A percentile compares a stretch with the other conserved stretches of the same genome.
Evolutionary conservation across 352 stramenopile genomes (phyloP).

Genomic region (Elongisporangium undulatum): DNA sequence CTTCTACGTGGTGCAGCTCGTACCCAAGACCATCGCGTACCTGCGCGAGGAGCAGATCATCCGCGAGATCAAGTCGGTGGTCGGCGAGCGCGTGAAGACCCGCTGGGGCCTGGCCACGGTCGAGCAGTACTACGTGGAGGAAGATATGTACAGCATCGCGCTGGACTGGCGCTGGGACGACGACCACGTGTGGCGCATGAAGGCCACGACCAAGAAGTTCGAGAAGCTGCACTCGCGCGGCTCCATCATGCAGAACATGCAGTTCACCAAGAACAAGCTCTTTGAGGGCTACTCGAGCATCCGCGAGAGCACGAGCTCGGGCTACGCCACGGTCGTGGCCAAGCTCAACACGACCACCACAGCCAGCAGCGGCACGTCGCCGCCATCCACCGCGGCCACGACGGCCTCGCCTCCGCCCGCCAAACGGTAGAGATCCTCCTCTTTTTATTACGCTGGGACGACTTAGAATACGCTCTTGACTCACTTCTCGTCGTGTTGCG

Average conservation of each 20-base stretch:
- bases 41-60: conserved; percentile 63
- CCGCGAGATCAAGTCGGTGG: conserved; percentile 79
- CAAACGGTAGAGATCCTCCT: not conserved
- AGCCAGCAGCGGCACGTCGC: conserved; percentile 37
- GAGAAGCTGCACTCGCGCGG: conserved; percentile 62
- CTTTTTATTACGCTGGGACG: conserved; percentile 2
- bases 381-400: not conserved
- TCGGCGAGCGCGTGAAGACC: conserved; percentile 80
- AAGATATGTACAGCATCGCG: conserved; percentile 87
- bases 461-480: conserved; percentile 14
- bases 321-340: conserved; percentile 41
- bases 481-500: conserved; percentile 9
- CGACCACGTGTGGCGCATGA: conserved; percentile 87
- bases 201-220: conserved; percentile 88
- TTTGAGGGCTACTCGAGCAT: conserved; percentile 79
- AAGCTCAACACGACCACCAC: conserved; percentile 47
- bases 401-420: not conserved
- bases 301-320: conserved; percentile 42
- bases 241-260: conserved; percentile 74
- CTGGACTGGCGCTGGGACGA: conserved; percentile 87
- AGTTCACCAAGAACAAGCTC: conserved; percentile 76
- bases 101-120: conserved; percentile 81
- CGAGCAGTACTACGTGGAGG: conserved; percentile 82
- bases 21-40: conserved; percentile 69
- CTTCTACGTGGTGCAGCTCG: conserved; percentile 74